A percentile compares a stretch with the other conserved stretches of the same genome.
Conservation (phyloP, 2,329 filamentous ascomycete genomes). For the Pseudocercospora macadamiae region DNA sequence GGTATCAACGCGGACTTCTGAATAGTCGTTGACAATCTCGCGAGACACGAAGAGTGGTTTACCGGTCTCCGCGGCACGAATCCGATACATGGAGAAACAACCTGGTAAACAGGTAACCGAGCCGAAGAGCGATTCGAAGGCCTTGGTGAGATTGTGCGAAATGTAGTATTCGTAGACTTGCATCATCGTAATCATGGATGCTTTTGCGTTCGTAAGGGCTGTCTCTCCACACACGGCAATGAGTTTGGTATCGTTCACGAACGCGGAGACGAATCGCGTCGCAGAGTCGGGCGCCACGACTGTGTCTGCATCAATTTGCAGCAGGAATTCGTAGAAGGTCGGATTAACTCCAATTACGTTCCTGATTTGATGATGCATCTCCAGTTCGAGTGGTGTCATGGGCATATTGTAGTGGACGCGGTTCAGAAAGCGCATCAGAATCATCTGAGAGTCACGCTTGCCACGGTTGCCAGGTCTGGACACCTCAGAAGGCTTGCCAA, state of each 20-base stretch:
- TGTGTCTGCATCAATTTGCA: slow-evolving; percentile 97
- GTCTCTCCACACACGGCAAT: slow-evolving; percentile 96
- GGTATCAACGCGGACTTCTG: slow-evolving; percentile 93
- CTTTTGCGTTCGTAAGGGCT: slow-evolving; percentile 86
- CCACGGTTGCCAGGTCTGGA: slow-evolving; percentile 86
- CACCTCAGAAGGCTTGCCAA: slow-evolving; percentile 82
- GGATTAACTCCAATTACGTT: slow-evolving; percentile 99
- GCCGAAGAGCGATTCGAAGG: slow-evolving; percentile 95
- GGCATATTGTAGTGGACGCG: slow-evolving; percentile 95
- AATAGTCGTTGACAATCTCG: slow-evolving; percentile 84
- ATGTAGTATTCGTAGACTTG: slow-evolving; percentile 99
- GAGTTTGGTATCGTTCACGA: slow-evolving; percentile 88
- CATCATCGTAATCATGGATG: slow-evolving; percentile 96
- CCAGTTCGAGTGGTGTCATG: slow-evolving; percentile 94
- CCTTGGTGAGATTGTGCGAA: slow-evolving; percentile 94
- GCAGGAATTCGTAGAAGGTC: slow-evolving; percentile 94
- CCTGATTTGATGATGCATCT: slow-evolving; percentile 97
- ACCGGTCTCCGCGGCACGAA: slow-evolving; percentile 88
- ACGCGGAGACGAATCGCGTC: slow-evolving; percentile 87
- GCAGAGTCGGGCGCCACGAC: slow-evolving; percentile 87
- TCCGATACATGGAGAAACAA: slow-evolving; percentile 99
- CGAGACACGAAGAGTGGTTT: slow-evolving; percentile 96
- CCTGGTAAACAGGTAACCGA: slow-evolving; percentile 96
- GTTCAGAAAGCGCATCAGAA: slow-evolving; percentile 98
- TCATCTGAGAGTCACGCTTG: slow-evolving; percentile 98